These are phyloP conservation scores for Cladophialophora carrionii DNA, from an alignment of 2,329 filamentous ascomycete species.

Conservation along the genomic window DNA sequence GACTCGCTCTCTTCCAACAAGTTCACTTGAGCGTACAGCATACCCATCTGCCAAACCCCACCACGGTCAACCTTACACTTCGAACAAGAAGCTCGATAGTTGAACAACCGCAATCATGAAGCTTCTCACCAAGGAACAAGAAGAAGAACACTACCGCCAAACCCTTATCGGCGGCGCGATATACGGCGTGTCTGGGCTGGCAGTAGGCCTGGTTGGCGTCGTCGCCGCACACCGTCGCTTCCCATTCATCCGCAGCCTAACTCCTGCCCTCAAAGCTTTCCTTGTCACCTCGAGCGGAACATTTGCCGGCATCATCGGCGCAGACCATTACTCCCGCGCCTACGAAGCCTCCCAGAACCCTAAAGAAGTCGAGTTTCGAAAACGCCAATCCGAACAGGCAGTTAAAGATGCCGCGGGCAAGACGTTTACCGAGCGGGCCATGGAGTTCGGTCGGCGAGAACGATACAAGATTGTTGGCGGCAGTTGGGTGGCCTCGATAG, in stretches of 20 bases:
- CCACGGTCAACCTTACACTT: not conserved
- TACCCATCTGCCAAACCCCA: not conserved
- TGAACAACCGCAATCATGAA: slow-evolving; percentile 66
- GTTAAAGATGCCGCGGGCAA: slow-evolving; percentile 61
- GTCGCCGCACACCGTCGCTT: slow-evolving; percentile 70
- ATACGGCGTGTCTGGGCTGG: slow-evolving; percentile 71
- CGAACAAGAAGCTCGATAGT: not conserved
- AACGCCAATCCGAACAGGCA: slow-evolving; percentile 59
- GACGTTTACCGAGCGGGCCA: slow-evolving; percentile 61
- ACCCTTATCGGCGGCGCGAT: slow-evolving; percentile 75
- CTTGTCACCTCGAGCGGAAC: slow-evolving; percentile 80
- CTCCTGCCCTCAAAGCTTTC: slow-evolving; percentile 88
- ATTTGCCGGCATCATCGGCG: slow-evolving; percentile 84
- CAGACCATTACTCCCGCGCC: slow-evolving; percentile 71
- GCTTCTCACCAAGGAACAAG: slow-evolving; percentile 92
- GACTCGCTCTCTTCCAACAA: not conserved
- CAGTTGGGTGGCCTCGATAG: slow-evolving; percentile 82
- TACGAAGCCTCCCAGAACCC: slow-evolving; percentile 74
- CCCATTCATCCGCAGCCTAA: slow-evolving; percentile 76
- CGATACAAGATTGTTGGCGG: slow-evolving; percentile 83
- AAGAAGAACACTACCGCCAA: slow-evolving; percentile 78
- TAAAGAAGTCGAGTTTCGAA: slow-evolving; percentile 67
- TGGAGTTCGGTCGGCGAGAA: slow-evolving; percentile 76
- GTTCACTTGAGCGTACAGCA: not conserved
- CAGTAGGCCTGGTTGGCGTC: slow-evolving; percentile 69